phyloP scores from a whole-genome alignment of 306 rosid genomes.

The Sophora flavescens region DNA sequence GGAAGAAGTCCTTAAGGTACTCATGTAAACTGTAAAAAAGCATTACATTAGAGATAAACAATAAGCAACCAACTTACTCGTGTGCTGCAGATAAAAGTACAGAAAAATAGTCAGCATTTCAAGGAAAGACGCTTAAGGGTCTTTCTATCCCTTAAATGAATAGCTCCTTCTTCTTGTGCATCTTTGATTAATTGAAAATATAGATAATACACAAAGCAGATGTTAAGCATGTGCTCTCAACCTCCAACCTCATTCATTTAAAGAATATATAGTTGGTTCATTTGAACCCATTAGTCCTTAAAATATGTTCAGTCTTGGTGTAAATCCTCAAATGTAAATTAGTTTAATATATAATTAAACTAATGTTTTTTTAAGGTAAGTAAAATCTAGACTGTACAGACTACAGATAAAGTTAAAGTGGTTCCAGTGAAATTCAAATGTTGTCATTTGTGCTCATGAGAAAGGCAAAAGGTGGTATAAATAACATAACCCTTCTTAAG shows the following conservation, averaged over 20 bases:
- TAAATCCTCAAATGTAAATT: conserved; percentile 3
- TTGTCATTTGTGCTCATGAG: neutral
- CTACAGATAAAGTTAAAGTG: conserved; percentile 4
- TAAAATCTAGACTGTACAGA: neutral
- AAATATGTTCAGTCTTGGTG: neutral
- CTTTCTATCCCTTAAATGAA: conserved; percentile 14
- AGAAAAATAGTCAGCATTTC: conserved; percentile 20
- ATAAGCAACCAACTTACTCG: neutral
- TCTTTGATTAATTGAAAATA: neutral
- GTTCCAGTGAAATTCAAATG: neutral
- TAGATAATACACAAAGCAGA: conserved; percentile 8
- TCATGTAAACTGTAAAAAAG: conserved; percentile 4
- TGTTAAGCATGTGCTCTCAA: conserved; percentile 20
- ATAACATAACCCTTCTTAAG: conserved; percentile 16
- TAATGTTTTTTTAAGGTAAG: too few relatives aligned
- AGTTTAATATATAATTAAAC: neutral
- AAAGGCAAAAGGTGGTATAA: conserved; percentile 13
- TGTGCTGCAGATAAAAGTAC: neutral
- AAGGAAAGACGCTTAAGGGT: neutral
- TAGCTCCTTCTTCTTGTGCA: neutral
- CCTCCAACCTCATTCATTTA: conserved; percentile 9
- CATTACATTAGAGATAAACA: conserved; percentile 26
- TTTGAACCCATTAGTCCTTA: neutral
- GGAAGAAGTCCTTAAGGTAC: conserved; percentile 38
- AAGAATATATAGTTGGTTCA: neutral